phyloP scores from a whole-genome alignment of 805 yeast genomes.

The Yarrowia sp. region DNA sequence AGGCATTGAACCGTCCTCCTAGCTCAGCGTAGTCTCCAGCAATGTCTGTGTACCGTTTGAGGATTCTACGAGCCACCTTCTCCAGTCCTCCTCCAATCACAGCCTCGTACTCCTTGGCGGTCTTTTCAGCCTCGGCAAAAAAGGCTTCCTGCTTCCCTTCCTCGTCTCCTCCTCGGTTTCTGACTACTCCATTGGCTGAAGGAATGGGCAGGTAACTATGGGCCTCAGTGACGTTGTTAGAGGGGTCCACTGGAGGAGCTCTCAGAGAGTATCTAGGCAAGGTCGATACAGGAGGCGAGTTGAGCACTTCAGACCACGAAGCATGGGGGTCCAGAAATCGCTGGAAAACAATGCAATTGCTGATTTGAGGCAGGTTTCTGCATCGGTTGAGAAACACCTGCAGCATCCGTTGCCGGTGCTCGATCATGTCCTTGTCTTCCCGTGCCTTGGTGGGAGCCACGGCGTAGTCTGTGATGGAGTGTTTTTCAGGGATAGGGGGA shows the following conservation, averaged over 20 bases:
- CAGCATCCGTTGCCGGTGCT: conserved; percentile 76
- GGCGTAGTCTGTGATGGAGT: conserved; percentile 61
- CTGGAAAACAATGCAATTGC: conserved; percentile 67
- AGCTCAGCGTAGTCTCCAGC: conserved; percentile 73
- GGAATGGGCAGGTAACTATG: conserved; percentile 72
- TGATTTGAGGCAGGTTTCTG: conserved; percentile 60
- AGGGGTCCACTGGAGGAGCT: conserved; percentile 69
- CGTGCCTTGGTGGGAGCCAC: conserved; percentile 55
- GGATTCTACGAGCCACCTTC: conserved; percentile 61
- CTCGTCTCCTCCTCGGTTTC: conserved; percentile 46
- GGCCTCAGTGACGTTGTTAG: conserved; percentile 59
- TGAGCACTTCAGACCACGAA: conserved; percentile 78
- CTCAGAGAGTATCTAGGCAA: conserved; percentile 61
- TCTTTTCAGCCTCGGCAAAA: conserved; percentile 54
- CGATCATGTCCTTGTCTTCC: conserved; percentile 57
- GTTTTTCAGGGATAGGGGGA: conserved; percentile 94
- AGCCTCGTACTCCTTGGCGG: conserved; percentile 57
- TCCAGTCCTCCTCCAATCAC: conserved; percentile 60
- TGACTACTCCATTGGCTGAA: conserved; percentile 52
- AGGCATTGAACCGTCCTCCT: conserved; percentile 73
- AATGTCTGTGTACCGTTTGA: conserved; percentile 63
- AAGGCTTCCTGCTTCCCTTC: conserved; percentile 51
- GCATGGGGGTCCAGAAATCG: conserved; percentile 86
- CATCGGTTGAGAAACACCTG: conserved; percentile 82
- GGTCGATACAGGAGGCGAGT: conserved; percentile 60